Evolutionary conservation across 208 protist species (phyloP).

Genomic region (Trypanosoma rangeli): DNA sequence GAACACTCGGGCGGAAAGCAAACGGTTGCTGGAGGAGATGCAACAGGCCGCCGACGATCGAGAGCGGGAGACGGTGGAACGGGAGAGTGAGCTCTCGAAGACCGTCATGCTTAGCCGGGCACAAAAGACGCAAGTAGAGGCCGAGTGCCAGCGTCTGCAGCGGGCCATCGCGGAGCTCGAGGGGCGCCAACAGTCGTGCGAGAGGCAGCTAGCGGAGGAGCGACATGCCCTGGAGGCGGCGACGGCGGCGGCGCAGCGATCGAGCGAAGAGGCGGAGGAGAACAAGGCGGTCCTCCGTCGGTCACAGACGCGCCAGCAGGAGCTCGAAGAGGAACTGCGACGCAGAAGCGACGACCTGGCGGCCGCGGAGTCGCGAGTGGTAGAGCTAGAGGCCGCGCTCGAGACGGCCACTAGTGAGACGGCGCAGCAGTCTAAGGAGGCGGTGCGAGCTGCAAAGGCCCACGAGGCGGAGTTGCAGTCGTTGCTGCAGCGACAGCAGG

Average conservation of each 20-base stretch:
- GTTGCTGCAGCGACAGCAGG: conserved; percentile 48
- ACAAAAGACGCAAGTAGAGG: conserved; percentile 32
- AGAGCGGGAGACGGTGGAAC: conserved; percentile 31
- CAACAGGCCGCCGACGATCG: conserved; percentile 30
- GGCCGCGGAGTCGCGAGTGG: conserved; percentile 32
- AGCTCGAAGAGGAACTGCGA: conserved; percentile 41
- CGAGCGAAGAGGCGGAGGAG: conserved; percentile 47
- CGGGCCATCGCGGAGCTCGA: conserved; percentile 23
- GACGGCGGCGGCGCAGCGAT: conserved; percentile 37
- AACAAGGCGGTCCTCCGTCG: conserved; percentile 34
- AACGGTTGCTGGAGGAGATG: conserved; percentile 14
- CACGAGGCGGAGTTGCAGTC: conserved; percentile 51
- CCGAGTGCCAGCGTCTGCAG: conserved; percentile 26
- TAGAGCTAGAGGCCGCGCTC: conserved; percentile 51
- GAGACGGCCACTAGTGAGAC: conserved; percentile 37
- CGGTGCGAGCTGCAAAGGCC: conserved; percentile 30
- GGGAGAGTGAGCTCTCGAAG: conserved; percentile 26
- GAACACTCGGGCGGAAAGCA: conserved; percentile 19
- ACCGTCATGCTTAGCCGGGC: conserved; percentile 14
- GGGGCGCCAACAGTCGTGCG: conserved; percentile 42
- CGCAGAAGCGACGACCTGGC: conserved; percentile 40
- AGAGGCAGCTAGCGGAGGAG: conserved; percentile 51
- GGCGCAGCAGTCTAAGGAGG: conserved; percentile 44
- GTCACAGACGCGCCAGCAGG: conserved; percentile 42
- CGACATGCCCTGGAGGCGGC: conserved; percentile 48